phyloP scores from a whole-genome alignment of 2,329 filamentous ascomycete species.

The Ophiostoma quercus region DNA sequence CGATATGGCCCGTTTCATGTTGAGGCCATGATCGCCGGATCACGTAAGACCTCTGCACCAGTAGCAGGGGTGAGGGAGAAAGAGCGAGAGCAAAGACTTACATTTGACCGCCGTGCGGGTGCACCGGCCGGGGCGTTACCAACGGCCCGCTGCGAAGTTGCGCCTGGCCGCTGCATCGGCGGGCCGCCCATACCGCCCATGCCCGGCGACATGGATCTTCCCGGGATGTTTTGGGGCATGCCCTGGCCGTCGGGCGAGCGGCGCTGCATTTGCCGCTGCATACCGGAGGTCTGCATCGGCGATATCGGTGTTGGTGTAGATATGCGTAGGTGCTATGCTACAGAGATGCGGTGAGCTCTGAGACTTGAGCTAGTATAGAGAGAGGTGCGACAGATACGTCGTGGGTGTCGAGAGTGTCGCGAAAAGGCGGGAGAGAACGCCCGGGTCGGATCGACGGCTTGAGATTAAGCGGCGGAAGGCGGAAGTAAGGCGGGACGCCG shows the following conservation, averaged over 20 bases:
- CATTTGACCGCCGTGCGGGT: conserved; percentile 50
- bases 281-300: conserved; percentile 48
- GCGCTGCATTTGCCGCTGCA: conserved; percentile 54
- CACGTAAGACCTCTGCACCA: conserved; percentile 11
- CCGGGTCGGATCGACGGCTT: background rate
- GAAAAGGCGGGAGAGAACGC: background rate
- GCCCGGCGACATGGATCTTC: conserved; percentile 57
- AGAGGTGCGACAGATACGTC: background rate
- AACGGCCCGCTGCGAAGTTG: conserved; percentile 57
- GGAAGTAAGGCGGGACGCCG: background rate
- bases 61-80: background rate
- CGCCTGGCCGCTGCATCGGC: conserved; percentile 51
- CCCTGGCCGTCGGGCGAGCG: conserved; percentile 61
- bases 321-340: background rate
- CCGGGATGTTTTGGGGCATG: conserved; percentile 49
- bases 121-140: conserved; percentile 29
- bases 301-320: background rate
- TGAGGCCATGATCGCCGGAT: background rate
- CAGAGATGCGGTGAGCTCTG: background rate
- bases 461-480: background rate
- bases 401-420: background rate
- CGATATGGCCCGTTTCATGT: background rate
- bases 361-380: background rate
- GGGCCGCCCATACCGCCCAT: conserved; percentile 41
- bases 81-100: conserved; percentile 39